These are phyloP conservation scores for Tricholoma hemisulphureum DNA, from an alignment of 768 basidiomycete species.

Conservation along the genomic window DNA sequence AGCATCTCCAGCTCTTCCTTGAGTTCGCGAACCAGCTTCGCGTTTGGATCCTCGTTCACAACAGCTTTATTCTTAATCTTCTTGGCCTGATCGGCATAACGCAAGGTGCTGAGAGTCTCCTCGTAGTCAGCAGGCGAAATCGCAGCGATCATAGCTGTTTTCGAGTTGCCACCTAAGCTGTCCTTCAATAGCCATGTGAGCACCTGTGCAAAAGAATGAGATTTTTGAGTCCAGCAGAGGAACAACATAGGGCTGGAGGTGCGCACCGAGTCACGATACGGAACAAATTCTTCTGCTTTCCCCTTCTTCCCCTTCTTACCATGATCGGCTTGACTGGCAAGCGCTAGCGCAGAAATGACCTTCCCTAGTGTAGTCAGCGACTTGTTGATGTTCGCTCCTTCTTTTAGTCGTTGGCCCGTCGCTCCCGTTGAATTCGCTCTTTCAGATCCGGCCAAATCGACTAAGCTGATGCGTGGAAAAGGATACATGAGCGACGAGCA, in stretches of 20 bases:
- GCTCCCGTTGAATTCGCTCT: conserved; percentile 97
- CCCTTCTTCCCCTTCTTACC: conserved; percentile 87
- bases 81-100: conserved; percentile 99
- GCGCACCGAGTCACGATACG: conserved; percentile 94
- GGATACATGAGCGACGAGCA: not conserved
- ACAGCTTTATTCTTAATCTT: conserved; percentile 99
- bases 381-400: conserved; percentile 99
- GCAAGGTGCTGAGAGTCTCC: conserved; percentile 92
- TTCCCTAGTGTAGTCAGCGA: conserved; percentile 97
- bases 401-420: conserved; percentile 92
- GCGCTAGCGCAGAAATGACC: conserved; percentile 89
- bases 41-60: conserved; percentile 99
- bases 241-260: conserved; percentile 9
- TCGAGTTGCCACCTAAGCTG: conserved; percentile 93
- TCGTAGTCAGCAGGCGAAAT: conserved; percentile 99
- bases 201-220: conserved; percentile 50
- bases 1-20: conserved; percentile 97
- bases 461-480: conserved; percentile 52
- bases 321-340: conserved; percentile 58
- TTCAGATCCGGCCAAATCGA: conserved; percentile 96
- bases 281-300: conserved; percentile 88
- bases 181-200: conserved; percentile 98
- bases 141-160: conserved; percentile 99
- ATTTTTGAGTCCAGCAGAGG: not conserved
- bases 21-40: conserved; percentile 96